Evolutionary conservation across 768 basidiomycete genomes (phyloP).

Genomic region (Tulasnella sp.): DNA sequence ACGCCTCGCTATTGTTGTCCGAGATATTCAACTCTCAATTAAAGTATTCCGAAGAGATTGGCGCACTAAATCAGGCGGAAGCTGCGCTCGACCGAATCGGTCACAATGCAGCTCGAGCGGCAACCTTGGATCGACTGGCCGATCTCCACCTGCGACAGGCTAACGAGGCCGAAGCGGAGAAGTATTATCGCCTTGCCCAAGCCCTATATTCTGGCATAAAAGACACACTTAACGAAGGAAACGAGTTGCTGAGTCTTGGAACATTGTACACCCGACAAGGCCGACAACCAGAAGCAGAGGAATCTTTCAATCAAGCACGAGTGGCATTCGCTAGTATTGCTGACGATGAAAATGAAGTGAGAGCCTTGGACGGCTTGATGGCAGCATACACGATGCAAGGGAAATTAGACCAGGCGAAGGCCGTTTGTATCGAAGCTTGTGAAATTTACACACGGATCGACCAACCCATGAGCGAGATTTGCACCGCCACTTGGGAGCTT

Average conservation of each 20-base stretch:
- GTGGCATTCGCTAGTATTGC: background rate
- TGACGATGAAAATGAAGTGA: background rate
- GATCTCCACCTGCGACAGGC: background rate
- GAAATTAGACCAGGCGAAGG: background rate
- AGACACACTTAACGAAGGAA: background rate
- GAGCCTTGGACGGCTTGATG: background rate
- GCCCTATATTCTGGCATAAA: background rate
- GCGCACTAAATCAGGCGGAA: background rate
- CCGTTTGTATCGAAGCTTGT: background rate
- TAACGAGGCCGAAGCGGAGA: background rate
- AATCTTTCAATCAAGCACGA: background rate
- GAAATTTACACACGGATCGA: background rate
- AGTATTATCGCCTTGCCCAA: background rate
- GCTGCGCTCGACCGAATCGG: background rate
- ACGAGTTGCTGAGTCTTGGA: background rate
- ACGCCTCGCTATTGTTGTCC: background rate
- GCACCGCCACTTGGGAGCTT: background rate
- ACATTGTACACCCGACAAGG: background rate
- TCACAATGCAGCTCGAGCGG: background rate
- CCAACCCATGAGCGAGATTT: background rate
- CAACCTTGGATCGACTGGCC: background rate
- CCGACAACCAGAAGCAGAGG: background rate
- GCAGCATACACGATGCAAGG: background rate
- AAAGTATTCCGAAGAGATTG: background rate
- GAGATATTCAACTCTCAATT: background rate